A percentile compares a stretch with the other conserved stretches of the same genome.
phyloP scores from a whole-genome alignment of 805 yeast species.

The Saturnispora ahearnii region DNA sequence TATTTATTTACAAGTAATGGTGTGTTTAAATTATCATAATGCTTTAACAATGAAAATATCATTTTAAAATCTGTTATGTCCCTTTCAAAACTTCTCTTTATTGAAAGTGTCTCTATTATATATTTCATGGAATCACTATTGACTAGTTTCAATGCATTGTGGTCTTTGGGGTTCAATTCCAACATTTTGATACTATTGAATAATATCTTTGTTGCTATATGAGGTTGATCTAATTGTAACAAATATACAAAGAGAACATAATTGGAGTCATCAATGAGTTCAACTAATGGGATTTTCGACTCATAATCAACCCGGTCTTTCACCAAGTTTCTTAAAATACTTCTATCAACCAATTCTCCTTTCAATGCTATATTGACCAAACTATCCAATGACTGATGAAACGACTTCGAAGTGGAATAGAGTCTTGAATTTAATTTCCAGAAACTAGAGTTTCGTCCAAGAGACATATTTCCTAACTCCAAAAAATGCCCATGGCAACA shows the following conservation, averaged over 20 bases:
- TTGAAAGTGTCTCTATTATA: slow-evolving; percentile 10
- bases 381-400: background rate
- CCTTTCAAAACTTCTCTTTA: slow-evolving; percentile 10
- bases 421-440: background rate
- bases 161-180: background rate
- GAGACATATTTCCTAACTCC: background rate
- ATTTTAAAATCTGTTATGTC: slow-evolving; percentile 8
- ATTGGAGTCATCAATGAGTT: background rate
- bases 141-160: background rate
- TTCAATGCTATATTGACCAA: background rate
- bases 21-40: slow-evolving; percentile 10
- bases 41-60: slow-evolving; percentile 7
- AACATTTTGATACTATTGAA: background rate
- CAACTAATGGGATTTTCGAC: background rate
- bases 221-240: slow-evolving; percentile 4
- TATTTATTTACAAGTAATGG: slow-evolving; percentile 6
- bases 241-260: background rate
- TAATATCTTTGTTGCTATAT: slow-evolving; percentile 1
- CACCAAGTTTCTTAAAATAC: background rate
- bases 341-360: background rate
- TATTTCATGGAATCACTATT: background rate
- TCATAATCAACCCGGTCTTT: background rate
- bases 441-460: background rate
- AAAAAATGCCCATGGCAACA: background rate
- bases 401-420: background rate